Conservation (phyloP, 257 asterid species). For the Fraxinus cuspidata region DNA sequence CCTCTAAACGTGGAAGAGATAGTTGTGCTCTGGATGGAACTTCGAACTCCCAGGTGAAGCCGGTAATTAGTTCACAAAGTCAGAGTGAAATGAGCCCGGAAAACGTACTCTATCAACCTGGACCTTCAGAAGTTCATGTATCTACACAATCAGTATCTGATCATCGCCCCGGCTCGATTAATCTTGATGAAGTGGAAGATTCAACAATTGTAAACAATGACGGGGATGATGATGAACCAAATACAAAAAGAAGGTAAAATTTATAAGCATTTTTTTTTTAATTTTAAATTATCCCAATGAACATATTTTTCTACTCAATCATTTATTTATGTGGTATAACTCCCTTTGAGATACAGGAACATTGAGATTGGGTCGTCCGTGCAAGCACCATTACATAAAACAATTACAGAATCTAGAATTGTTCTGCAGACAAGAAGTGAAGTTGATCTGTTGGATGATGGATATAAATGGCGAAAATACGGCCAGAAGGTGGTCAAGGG, state of each 20-base stretch:
- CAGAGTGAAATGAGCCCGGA: conserved; percentile 33
- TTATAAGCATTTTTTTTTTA: not conserved
- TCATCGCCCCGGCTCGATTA: conserved; percentile 26
- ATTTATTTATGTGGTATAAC: not conserved
- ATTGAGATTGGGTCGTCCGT: conserved; percentile 37
- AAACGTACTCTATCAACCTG: conserved; percentile 20
- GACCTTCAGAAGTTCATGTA: conserved; percentile 23
- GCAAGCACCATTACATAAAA: conserved; percentile 54
- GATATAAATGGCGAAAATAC: conserved; percentile 89
- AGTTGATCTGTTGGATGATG: conserved; percentile 87
- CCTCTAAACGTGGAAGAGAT: conserved; percentile 54
- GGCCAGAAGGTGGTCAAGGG: conserved; percentile 97
- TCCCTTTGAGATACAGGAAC: conserved; percentile 42
- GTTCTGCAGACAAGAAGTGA: conserved; percentile 96
- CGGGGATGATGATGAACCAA: conserved; percentile 59
- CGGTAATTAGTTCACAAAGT: conserved; percentile 28
- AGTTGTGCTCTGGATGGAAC: conserved; percentile 32
- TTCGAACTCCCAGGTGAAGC: conserved; percentile 23
- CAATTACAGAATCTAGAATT: conserved; percentile 80
- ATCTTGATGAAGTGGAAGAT: conserved; percentile 43
- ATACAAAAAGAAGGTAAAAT: conserved; percentile 71
- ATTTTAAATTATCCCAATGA: not conserved
- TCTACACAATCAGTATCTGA: conserved; percentile 33
- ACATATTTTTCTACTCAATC: not conserved
- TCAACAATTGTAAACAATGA: conserved; percentile 43